A percentile compares a stretch with the other conserved stretches of the same genome.
Evolutionary conservation across 805 yeast genomes (phyloP).

Genomic region (Candida pini): DNA sequence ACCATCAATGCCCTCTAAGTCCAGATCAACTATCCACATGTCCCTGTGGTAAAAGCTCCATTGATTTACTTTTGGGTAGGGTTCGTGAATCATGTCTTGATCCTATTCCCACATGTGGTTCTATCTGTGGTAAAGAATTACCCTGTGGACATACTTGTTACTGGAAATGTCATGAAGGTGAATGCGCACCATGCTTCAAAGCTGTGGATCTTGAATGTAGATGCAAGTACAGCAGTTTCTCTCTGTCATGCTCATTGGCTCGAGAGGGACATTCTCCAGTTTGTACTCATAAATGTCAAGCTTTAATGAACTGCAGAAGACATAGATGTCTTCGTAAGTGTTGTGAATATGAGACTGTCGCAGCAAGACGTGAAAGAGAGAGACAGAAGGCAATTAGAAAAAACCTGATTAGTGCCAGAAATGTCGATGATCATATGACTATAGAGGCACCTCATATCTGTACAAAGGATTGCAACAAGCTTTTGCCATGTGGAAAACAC

Average conservation of each 20-base stretch:
- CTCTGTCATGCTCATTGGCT: slow-evolving; percentile 60
- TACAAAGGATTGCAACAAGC: slow-evolving; percentile 55
- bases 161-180: slow-evolving; percentile 69
- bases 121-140: slow-evolving; percentile 55
- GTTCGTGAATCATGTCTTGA: slow-evolving; percentile 62
- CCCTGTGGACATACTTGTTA: slow-evolving; percentile 72
- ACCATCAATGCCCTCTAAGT: slow-evolving; percentile 51
- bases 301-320: slow-evolving; percentile 70
- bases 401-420: slow-evolving; percentile 30
- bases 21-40: slow-evolving; percentile 61
- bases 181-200: slow-evolving; percentile 62
- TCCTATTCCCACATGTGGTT: slow-evolving; percentile 71
- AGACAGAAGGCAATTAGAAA: slow-evolving; percentile 42
- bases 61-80: slow-evolving; percentile 31
- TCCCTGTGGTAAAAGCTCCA: slow-evolving; percentile 68
- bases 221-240: slow-evolving; percentile 53
- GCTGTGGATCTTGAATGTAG: slow-evolving; percentile 48
- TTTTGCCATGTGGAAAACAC: slow-evolving; percentile 61
- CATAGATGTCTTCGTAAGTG: slow-evolving; percentile 70
- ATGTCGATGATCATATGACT: slow-evolving; percentile 44
- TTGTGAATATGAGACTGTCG: slow-evolving; percentile 62
- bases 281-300: slow-evolving; percentile 69
- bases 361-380: slow-evolving; percentile 51
- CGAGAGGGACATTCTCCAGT: slow-evolving; percentile 47
- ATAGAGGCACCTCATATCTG: slow-evolving; percentile 77